Evolutionary conservation across 768 basidiomycete species (phyloP), one percentile per base, ranked within the genome.

Genomic region (Tremella mesenterica): DNA sequence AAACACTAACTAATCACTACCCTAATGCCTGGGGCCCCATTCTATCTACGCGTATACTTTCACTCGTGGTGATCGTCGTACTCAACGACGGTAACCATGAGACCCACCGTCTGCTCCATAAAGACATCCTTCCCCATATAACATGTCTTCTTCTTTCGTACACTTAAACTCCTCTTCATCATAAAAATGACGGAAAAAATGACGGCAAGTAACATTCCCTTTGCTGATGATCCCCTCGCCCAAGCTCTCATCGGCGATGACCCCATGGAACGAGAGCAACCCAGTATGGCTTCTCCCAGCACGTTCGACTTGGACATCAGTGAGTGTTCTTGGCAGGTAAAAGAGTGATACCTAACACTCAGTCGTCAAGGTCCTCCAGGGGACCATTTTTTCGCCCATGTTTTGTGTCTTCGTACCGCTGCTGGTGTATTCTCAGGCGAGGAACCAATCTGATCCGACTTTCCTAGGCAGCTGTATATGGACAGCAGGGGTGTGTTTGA

Each of bases 341-440:
- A 4, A 10, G 10, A 13, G 5, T 23, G 5, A 28, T 25, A 5
- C 16, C 44, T 46, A 20, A 27, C 47, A 8, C n/a, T 75, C 87
- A 52, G 71, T 89, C 48, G 75, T 87, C 60, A 88, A 86, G 74
- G 86, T 90, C 49, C 76, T 91, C 51, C 74, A 78, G 43, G 80
- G 85, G 67, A 92, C 90, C 1, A 76, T 77, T 25, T 86, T 92
- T 77, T 88, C 88, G 59, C 88, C 90, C 16, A 85, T 88, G 77
- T 92, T 93, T 75, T 76, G 85, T 9, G 79, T 79, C 72, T 83
- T 90, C 56, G 76, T 92, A 54, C 87, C 88, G 1, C 65, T 88
- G 21, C 86, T 89, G 70, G 84, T 82, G 66, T 73, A 82, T 52
- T 86, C 86, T 61, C 85, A 87, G 63, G 83, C 83, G 1, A 33